A percentile compares a stretch with the other conserved stretches of the same genome.
These are phyloP conservation scores for Coprinopsis cinerea DNA, from an alignment of 768 basidiomycete genomes.

Conservation along the genomic window DNA sequence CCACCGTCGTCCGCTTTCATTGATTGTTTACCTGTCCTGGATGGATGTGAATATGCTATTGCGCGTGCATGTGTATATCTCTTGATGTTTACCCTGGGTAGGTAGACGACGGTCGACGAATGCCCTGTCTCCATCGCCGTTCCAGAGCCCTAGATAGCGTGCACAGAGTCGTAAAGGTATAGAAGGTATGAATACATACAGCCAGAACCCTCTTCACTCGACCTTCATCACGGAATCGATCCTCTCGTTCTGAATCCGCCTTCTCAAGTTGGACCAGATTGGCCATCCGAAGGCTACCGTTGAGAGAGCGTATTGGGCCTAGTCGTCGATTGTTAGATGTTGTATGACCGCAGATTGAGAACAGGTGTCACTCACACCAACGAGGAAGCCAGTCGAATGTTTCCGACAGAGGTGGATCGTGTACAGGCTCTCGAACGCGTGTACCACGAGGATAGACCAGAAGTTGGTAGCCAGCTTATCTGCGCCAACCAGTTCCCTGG, in stretches of 20 bases:
- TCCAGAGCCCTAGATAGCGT: no score
- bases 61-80: no score
- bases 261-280: conserved; percentile 46
- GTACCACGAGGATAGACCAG: conserved; percentile 31
- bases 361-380: conserved; percentile 24
- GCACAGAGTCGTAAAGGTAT: no score
- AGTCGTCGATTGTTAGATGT: not conserved
- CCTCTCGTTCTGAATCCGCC: conserved; percentile 56
- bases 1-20: no score
- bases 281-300: conserved; percentile 53
- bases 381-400: conserved; percentile 40
- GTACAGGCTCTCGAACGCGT: conserved; percentile 45
- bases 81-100: no score
- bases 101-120: no score
- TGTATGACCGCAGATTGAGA: not conserved
- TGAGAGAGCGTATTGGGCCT: conserved; percentile 50
- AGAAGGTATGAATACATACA: no score
- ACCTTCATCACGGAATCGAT: conserved; percentile 81
- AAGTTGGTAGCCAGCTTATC: conserved; percentile 20
- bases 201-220: conserved; percentile 38
- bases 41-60: no score
- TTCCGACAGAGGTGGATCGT: conserved; percentile 40
- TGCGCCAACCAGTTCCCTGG: conserved; percentile 25
- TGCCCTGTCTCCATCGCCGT: no score
- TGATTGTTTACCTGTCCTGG: no score